These are phyloP conservation scores for Solioccasus polychromus DNA, from an alignment of 768 basidiomycete species.

Conservation along the genomic window DNA sequence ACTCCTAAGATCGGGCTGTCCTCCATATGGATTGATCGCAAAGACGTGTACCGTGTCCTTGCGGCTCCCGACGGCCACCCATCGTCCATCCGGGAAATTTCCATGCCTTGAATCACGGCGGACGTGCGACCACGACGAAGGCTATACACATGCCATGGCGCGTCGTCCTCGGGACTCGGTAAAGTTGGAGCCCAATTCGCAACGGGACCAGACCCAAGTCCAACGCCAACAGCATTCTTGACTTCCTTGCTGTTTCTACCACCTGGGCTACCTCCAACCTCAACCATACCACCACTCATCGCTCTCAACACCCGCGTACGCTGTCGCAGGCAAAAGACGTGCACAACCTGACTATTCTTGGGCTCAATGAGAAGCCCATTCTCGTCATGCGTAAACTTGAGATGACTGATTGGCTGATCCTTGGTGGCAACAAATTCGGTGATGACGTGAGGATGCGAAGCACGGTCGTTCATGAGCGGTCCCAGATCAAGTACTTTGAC, in stretches of 20 bases:
- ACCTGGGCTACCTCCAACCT: background rate
- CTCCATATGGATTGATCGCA: slow-evolving; percentile 74
- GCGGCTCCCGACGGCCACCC: slow-evolving; percentile 65
- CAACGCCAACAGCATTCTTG: slow-evolving; percentile 4
- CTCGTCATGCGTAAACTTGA: slow-evolving; percentile 55
- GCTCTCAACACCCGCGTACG: slow-evolving; percentile 18
- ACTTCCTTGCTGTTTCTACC: slow-evolving; percentile 1
- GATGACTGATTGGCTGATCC: slow-evolving; percentile 44
- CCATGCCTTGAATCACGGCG: slow-evolving; percentile 55
- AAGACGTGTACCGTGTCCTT: slow-evolving; percentile 71
- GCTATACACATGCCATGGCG: slow-evolving; percentile 61
- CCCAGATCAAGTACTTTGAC: slow-evolving; percentile 58
- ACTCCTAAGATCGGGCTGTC: slow-evolving; percentile 57
- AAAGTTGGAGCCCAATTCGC: slow-evolving; percentile 1
- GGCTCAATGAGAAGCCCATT: slow-evolving; percentile 47
- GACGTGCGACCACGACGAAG: slow-evolving; percentile 70
- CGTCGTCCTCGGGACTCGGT: slow-evolving; percentile 12
- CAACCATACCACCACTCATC: background rate
- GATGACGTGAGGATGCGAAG: slow-evolving; percentile 32
- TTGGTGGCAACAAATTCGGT: slow-evolving; percentile 49
- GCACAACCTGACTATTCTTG: slow-evolving; percentile 53
- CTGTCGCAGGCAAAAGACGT: slow-evolving; percentile 45
- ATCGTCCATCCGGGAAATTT: slow-evolving; percentile 51
- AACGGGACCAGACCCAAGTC: background rate
- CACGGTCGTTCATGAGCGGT: slow-evolving; percentile 26